A percentile compares a stretch with the other conserved stretches of the same genome.
Conservation (phyloP, 495 filamentous ascomycete species). For the Massariosphaeria phaeospora region DNA sequence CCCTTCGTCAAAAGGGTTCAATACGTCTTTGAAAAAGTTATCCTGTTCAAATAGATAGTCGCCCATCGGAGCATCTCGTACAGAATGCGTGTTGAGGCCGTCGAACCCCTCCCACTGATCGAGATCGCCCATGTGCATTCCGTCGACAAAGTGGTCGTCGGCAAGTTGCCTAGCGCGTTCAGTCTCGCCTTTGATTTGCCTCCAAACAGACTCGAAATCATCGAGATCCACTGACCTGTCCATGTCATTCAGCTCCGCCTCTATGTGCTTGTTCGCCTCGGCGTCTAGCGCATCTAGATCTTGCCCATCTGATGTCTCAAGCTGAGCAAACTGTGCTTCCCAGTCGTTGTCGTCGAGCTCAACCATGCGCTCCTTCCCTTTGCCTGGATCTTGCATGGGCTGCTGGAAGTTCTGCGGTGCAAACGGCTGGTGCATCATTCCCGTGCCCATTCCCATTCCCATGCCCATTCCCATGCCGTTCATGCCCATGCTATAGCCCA, state of each 20-base stretch:
- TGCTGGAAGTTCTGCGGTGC: conserved; percentile 48
- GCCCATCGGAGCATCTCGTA: conserved; percentile 68
- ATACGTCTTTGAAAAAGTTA: conserved; percentile 72
- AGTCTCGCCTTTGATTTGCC: conserved; percentile 77
- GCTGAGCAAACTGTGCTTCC: conserved; percentile 90
- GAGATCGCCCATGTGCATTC: conserved; percentile 60
- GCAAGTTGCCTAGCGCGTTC: conserved; percentile 63
- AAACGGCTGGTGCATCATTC: conserved; percentile 40
- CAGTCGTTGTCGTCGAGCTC: conserved; percentile 91
- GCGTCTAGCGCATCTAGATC: conserved; percentile 57
- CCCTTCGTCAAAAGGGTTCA: conserved; percentile 84
- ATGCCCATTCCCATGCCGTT: conserved; percentile 47
- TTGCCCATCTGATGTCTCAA: conserved; percentile 64
- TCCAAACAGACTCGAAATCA: conserved; percentile 87
- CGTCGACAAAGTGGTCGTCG: conserved; percentile 54
- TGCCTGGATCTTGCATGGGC: conserved; percentile 58
- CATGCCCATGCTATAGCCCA: conserved; percentile 45
- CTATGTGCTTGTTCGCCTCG: conserved; percentile 70
- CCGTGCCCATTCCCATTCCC: conserved; percentile 41
- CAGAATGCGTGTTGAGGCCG: conserved; percentile 50
- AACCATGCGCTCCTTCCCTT: conserved; percentile 86
- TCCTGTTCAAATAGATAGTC: conserved; percentile 94
- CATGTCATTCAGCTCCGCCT: conserved; percentile 82
- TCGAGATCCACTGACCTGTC: conserved; percentile 80
- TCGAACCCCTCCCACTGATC: conserved; percentile 70